Percentiles rank a stretch among this genome's conserved stretches.
These are phyloP conservation scores for Hypoxylon subgilvum DNA, from an alignment of 495 filamentous ascomycete species.

Conservation along the genomic window DNA sequence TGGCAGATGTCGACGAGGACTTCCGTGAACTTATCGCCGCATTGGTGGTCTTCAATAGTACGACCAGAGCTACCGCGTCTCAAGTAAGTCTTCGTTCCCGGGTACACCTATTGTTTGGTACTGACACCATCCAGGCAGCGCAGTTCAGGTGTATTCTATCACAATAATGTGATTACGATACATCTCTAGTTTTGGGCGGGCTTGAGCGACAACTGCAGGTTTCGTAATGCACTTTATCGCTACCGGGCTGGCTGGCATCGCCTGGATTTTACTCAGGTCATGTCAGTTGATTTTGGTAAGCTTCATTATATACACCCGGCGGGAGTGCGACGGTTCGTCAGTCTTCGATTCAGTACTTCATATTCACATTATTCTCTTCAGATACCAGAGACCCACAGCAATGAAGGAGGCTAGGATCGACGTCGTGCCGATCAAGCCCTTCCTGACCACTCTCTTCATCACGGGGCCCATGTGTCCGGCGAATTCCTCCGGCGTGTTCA, in stretches of 20 bases:
- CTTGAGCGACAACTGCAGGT: no score
- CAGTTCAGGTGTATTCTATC: constrained; percentile 24
- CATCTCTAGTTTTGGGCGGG: no score
- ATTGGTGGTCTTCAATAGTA: constrained; percentile 45
- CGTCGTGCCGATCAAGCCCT: constrained; percentile 21
- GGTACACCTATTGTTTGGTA: not conserved
- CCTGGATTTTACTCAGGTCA: no score
- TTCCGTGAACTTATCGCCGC: constrained; percentile 43
- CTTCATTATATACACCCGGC: no score
- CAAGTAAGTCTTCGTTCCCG: constrained; percentile 20
- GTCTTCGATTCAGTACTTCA: not conserved
- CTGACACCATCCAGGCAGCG: constrained; percentile 22
- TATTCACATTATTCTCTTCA: constrained; percentile 11
- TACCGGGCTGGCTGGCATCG: no score
- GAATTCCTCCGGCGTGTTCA: constrained; percentile 38
- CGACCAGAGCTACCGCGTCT: constrained; percentile 35
- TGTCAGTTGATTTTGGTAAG: no score
- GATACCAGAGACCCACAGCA: constrained; percentile 32
- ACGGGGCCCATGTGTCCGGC: not conserved
- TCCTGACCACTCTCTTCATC: constrained; percentile 16
- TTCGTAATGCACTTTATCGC: no score
- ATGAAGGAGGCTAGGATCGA: constrained; percentile 27
- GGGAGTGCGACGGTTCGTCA: not conserved
- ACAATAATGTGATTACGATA: no score
- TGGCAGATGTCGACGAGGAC: constrained; percentile 42